Conservation (phyloP, 345 rosid genomes). For the Bruguiera parviflora region DNA sequence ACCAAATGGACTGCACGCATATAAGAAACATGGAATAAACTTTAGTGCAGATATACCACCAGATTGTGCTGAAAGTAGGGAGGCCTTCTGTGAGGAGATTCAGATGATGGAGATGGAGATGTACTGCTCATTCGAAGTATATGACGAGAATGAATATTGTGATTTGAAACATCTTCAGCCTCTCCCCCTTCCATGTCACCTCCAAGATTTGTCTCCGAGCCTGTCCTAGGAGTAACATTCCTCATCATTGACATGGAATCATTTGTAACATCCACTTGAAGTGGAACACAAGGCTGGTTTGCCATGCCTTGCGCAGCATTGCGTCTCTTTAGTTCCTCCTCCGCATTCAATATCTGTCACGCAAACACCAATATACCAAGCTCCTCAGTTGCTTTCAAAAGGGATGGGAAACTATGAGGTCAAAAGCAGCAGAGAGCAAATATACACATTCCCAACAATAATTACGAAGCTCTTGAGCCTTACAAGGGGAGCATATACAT, state of each 20-base stretch:
- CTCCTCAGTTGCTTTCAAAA: neutral
- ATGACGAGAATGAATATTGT: conserved; percentile 48
- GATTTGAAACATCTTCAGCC: conserved; percentile 59
- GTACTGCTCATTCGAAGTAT: conserved; percentile 65
- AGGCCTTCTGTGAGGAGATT: conserved; percentile 74
- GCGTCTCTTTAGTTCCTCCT: conserved; percentile 85
- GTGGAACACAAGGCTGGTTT: conserved; percentile 49
- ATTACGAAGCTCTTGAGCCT: neutral
- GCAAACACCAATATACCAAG: conserved; percentile 4
- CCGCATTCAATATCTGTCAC: conserved; percentile 69
- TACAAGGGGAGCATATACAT: neutral
- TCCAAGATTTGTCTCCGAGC: conserved; percentile 54
- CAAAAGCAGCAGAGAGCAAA: neutral
- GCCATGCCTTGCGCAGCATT: conserved; percentile 44
- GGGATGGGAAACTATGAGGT: neutral
- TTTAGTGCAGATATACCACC: conserved; percentile 35
- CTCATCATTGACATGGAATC: conserved; percentile 60
- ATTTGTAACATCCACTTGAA: conserved; percentile 69
- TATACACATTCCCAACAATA: neutral
- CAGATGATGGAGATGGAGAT: conserved; percentile 86
- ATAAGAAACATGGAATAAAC: neutral
- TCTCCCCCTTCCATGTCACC: conserved; percentile 71
- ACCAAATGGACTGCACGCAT: neutral
- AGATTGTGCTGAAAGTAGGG: conserved; percentile 49
- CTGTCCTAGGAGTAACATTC: conserved; percentile 50